A percentile compares a stretch with the other conserved stretches of the same genome.
These are phyloP conservation scores for Alternaria brassicae DNA, from an alignment of 2,329 filamentous ascomycete species.

Conservation along the genomic window DNA sequence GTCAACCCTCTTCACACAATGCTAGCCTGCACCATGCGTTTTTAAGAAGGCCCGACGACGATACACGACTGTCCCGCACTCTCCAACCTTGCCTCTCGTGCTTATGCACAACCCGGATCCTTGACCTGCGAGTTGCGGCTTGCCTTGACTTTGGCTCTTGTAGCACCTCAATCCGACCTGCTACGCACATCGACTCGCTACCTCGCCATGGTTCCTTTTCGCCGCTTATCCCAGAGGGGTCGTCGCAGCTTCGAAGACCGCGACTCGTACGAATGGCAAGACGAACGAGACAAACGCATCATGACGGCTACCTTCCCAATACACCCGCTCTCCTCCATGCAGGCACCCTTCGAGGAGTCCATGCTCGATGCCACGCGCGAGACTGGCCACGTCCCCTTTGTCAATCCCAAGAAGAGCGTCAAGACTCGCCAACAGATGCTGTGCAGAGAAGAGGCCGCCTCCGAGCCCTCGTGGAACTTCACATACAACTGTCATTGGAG, in stretches of 20 bases:
- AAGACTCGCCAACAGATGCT: constrained; percentile 49
- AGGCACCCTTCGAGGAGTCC: constrained; percentile 83
- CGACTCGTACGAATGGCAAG: constrained; percentile 43
- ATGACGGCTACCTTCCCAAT: constrained; percentile 54
- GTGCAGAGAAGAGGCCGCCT: constrained; percentile 69
- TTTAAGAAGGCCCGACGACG: constrained; percentile 27
- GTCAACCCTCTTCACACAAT: constrained; percentile 27
- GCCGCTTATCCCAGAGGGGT: constrained; percentile 29
- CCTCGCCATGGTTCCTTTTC: constrained; percentile 36
- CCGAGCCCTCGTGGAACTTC: constrained; percentile 71
- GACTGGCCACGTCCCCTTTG: constrained; percentile 45
- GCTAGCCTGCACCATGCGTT: constrained; percentile 25
- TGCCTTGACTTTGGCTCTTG: constrained; percentile 28
- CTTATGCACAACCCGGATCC: constrained; percentile 38
- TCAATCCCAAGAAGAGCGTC: constrained; percentile 51
- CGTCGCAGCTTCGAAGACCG: constrained; percentile 28
- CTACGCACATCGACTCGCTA: constrained; percentile 19
- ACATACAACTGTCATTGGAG: constrained; percentile 79
- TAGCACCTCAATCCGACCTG: constrained; percentile 33
- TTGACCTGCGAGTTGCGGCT: constrained; percentile 27
- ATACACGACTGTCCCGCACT: constrained; percentile 8
- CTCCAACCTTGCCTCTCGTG: constrained; percentile 19
- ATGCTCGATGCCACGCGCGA: constrained; percentile 70
- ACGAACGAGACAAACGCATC: constrained; percentile 44
- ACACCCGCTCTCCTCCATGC: constrained; percentile 79